Base-by-base conservation (phyloP, 2,329 filamentous ascomycete genomes). In the Nannizzia gypsea region DNA sequence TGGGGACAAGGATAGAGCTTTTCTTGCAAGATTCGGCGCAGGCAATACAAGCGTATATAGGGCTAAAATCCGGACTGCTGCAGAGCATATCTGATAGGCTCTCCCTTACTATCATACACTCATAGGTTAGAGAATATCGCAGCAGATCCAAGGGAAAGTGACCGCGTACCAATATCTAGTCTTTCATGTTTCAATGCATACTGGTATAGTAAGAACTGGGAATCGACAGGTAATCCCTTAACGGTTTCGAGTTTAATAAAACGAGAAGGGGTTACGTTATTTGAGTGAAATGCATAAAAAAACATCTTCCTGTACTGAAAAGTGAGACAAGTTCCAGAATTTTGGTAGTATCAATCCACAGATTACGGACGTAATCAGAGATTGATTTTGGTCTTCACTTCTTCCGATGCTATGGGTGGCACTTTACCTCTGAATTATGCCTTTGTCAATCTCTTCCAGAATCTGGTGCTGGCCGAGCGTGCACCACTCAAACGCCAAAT, bases 41-140 rank as follows among this genome's bases (percentile, higher is more conserved):
- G 28, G 89, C 75, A 22, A 89, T 82, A 66, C 90, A 96, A 0
- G 89, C 88, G 64, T 91, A 90, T 0, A 96, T 76, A 48, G 90
- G 81, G 13, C 83, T 26, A 15, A 9, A 54, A n/a, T 20, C 20
- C 6, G 22, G 1, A 5, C n/a, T 34, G 8, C 26, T 3, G 8
- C 15, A 8, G 31, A 54, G 5, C 8, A 54, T 31, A 34, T 34
- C n/a, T 6, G 8, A 13, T 17, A 54, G 11, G 8, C 50, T 31
- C 13, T n/a, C 3, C 5, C 15, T 54, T 54, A 20, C 50, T 54
- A 50, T 24, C 22, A 15, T 34, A 24, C 6, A 6, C 28, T 34
- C 6, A 4, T 34, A 34, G 8, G n/a, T 54, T 34, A 54, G 50
- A n/a, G 17, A 13, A 34, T 31, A 9, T 3, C 15, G 3, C 22